Base-by-base conservation (phyloP, 345 rosid species). In the Gynandropsis gynandra region DNA sequence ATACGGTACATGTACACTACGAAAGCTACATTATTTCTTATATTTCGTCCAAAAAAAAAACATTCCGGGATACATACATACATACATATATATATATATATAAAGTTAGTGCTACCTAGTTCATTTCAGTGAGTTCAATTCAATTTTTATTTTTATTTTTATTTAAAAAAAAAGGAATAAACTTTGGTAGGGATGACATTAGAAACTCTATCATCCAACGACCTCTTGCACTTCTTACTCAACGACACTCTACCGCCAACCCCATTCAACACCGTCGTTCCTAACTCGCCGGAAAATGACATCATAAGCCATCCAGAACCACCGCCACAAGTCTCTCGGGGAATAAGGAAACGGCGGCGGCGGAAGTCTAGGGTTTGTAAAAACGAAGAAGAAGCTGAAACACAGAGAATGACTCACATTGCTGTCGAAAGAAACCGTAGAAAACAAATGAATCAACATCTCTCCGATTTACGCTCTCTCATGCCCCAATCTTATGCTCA, bases 371-470 rank as follows among this genome's bases (percentile, higher is more conserved):
- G 84, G 77, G 77, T 64, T 47, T 79, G 93, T 42, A 89, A 85
- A 72, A 85, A 81, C 69, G 79, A 72, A 68, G 85, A 83, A 67
- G 93, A 85, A 66, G 87, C 97, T 7, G 93, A 89, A 73, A 76
- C 75, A 8, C 86, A 83, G 60, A 69, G 97, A 74, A 85, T 85
- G 87, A 80, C 86, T 49, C 97, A 89, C 79, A 89, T 89, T 76
- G 73, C 94, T 12, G 88, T 85, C 4, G 97, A 85, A 65, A 78
- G 97, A 69, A 89, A 89, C 37, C 63, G 97, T 11, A 74, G 97
- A 47, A 89, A 78, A 78, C 94, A 72, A 67, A 85, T 85, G 89
- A 85, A 83, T 69, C 85, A 81, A 49, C 85, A 89, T 70, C 82
- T 89, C 15, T 70, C 89, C 48, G 83, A 74, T 61, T 64, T 89